Conservation (phyloP, 306 rosid genomes). For the Trifolium repens region DNA sequence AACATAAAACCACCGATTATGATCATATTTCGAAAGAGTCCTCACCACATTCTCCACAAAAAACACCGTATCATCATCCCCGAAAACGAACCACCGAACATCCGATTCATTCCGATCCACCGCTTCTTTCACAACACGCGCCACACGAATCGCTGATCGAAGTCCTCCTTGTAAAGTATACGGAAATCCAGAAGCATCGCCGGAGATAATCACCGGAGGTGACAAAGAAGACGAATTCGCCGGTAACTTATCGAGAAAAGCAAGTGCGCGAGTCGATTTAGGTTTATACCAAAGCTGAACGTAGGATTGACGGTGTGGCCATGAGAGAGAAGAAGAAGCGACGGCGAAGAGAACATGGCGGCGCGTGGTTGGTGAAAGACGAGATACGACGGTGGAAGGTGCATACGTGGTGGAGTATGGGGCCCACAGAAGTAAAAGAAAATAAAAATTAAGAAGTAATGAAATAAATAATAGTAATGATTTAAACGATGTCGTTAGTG, state of each 20-base stretch:
- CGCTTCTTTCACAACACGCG: conserved; percentile 78
- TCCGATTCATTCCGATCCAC: conserved; percentile 70
- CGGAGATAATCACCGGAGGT: conserved; percentile 64
- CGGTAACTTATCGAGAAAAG: conserved; percentile 61
- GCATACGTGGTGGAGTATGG: background rate
- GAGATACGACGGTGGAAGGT: background rate
- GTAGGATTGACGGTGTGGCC: conserved; percentile 67
- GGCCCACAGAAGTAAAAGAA: conserved; percentile 41
- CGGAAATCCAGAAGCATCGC: conserved; percentile 65
- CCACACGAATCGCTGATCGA: conserved; percentile 88
- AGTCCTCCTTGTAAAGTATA: conserved; percentile 70
- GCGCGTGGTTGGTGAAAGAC: conserved; percentile 57
- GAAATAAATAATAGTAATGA: conserved; percentile 57
- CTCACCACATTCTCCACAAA: conserved; percentile 79
- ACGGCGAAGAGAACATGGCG: conserved; percentile 72
- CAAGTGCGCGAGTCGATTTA: conserved; percentile 63
- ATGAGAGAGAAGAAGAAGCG: conserved; percentile 72
- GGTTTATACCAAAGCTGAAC: conserved; percentile 67
- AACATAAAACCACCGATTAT: conserved; percentile 69
- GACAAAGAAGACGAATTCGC: background rate
- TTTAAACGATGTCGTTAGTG: conserved; percentile 39
- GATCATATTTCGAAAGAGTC: conserved; percentile 72
- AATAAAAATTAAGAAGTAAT: conserved; percentile 51
- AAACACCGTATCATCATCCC: conserved; percentile 91
- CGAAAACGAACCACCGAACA: conserved; percentile 91